phyloP scores from a whole-genome alignment of 257 asterid genomes.

The Echium plantagineum region DNA sequence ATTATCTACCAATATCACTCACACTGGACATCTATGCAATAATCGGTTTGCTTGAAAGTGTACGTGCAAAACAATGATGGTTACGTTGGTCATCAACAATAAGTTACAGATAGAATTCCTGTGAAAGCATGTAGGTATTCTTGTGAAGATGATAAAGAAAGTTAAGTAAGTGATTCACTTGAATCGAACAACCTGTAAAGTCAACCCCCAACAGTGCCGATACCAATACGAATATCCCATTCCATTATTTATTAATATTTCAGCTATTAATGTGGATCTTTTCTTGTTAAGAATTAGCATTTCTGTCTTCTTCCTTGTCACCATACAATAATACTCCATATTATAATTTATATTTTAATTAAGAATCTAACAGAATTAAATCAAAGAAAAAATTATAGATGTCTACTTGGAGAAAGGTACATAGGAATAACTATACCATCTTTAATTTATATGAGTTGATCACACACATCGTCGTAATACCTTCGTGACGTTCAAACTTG shows the following conservation, averaged over 20 bases:
- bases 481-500: too few relatives aligned
- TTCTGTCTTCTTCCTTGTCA: constrained; percentile 26
- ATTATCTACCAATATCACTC: too few relatives aligned
- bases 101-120: neutral
- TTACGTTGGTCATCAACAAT: too few relatives aligned
- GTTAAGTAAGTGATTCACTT: constrained; percentile 26
- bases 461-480: too few relatives aligned
- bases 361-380: neutral
- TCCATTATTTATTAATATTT: constrained; percentile 8
- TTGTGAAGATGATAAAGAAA: constrained; percentile 24
- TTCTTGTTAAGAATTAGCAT: constrained; percentile 33
- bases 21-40: too few relatives aligned
- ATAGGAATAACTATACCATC: too few relatives aligned
- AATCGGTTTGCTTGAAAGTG: too few relatives aligned
- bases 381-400: neutral
- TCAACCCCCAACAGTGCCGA: constrained; percentile 58
- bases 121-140: constrained; percentile 9
- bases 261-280: constrained; percentile 53
- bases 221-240: neutral
- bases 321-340: neutral
- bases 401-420: too few relatives aligned
- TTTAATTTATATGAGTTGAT: too few relatives aligned
- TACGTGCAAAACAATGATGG: too few relatives aligned
- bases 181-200: constrained; percentile 48
- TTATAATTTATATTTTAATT: neutral